phyloP scores from a whole-genome alignment of 2,329 filamentous ascomycete species.

The Pestalotiopsis sp. region DNA sequence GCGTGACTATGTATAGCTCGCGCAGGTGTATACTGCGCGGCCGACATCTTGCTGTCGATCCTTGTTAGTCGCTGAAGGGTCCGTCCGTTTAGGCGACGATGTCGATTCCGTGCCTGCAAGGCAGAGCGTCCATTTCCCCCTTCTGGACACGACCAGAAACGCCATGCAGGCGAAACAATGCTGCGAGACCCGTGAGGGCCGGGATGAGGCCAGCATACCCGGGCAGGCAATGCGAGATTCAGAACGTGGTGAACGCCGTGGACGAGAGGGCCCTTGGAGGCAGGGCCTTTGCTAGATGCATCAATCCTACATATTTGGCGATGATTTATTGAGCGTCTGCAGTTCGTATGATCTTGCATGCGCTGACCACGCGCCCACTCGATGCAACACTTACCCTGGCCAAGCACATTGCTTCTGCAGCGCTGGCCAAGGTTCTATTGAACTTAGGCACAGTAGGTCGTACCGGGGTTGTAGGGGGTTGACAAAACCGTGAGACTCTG shows the following conservation, averaged over 20 bases:
- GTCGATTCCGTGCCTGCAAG: not conserved
- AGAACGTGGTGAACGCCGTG: not conserved
- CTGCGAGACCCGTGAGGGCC: not conserved
- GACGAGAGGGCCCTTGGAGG: not conserved
- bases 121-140: not conserved
- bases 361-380: slow-evolving; percentile 18
- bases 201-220: not conserved
- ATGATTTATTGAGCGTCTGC: slow-evolving; percentile 14
- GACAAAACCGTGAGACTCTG: slow-evolving; percentile 31
- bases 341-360: slow-evolving; percentile 26
- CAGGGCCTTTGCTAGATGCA: not conserved
- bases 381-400: not conserved
- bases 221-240: slow-evolving; percentile 2
- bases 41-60: not conserved
- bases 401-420: not conserved
- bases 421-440: not conserved
- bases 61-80: not conserved
- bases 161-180: not conserved
- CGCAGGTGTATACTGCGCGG: not conserved
- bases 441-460: not conserved
- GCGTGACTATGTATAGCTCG: not conserved
- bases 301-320: slow-evolving; percentile 1
- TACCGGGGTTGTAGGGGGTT: slow-evolving; percentile 22
- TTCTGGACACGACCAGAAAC: not conserved
- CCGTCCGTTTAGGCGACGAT: not conserved